phyloP scores from a whole-genome alignment of 2,329 filamentous ascomycete genomes.

The Fusarium liriodendri region DNA sequence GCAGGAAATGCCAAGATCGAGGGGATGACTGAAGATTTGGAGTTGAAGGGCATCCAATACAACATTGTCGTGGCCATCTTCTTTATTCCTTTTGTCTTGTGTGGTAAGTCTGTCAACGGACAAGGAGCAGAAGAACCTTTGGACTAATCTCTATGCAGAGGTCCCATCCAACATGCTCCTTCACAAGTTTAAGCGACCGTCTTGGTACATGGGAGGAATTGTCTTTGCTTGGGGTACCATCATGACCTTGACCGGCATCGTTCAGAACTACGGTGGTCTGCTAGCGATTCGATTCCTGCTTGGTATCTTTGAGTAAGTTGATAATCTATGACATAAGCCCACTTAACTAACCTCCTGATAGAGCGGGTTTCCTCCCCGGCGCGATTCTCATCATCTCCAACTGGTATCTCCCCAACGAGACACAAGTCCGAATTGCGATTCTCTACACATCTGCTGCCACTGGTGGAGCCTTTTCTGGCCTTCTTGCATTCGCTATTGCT shows the following conservation, averaged over 20 bases:
- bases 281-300: conserved; percentile 55
- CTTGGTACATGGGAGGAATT: conserved; percentile 52
- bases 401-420: conserved; percentile 45
- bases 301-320: conserved; percentile 50
- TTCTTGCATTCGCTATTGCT: conserved; percentile 56
- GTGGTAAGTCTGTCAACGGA: not conserved
- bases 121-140: not conserved
- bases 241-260: conserved; percentile 52
- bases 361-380: conserved; percentile 47
- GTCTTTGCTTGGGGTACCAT: conserved; percentile 50
- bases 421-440: conserved; percentile 43
- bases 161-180: not conserved
- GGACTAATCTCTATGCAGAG: not conserved
- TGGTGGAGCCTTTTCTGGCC: conserved; percentile 56
- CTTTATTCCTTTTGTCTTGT: conserved; percentile 63
- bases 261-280: conserved; percentile 54
- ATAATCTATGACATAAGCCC: rapidly evolving
- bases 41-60: conserved; percentile 67
- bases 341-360: conserved; percentile 9
- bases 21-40: conserved; percentile 45
- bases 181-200: conserved; percentile 29
- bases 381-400: conserved; percentile 41
- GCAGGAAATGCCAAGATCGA: conserved; percentile 62
- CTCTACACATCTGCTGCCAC: conserved; percentile 27
- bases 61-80: conserved; percentile 45